Percentiles rank a stretch among this genome's conserved stretches.
Evolutionary conservation across 257 asterid genomes (phyloP).

Genomic region (Solanum pennellii): DNA sequence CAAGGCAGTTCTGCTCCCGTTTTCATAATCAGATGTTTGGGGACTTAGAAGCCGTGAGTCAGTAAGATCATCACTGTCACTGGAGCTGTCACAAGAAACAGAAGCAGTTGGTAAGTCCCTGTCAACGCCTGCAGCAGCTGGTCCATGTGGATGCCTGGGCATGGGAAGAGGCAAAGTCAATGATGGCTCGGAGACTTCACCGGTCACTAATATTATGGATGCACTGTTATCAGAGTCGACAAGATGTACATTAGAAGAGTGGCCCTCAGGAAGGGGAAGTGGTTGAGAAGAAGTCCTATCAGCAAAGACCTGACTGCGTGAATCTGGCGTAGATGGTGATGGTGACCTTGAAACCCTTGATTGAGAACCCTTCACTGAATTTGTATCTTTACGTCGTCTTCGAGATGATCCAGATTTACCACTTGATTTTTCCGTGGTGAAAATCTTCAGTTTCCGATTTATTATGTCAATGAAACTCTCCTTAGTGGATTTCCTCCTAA

Average conservation of each 20-base stretch:
- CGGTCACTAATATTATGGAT: conserved; percentile 8
- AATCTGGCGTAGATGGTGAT: conserved; percentile 22
- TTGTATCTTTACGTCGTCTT: conserved; percentile 13
- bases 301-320: conserved; percentile 22
- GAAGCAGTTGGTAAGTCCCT: conserved; percentile 23
- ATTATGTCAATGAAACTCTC: conserved; percentile 22
- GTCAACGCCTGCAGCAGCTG: conserved; percentile 17
- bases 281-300: conserved; percentile 32
- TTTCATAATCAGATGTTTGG: conserved; percentile 31
- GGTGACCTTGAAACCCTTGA: conserved; percentile 20
- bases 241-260: background rate
- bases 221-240: conserved; percentile 13
- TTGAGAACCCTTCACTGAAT: conserved; percentile 21
- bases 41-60: conserved; percentile 33
- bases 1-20: conserved; percentile 24
- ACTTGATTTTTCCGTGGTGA: background rate
- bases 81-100: conserved; percentile 29
- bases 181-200: conserved; percentile 13
- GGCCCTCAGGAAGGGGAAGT: conserved; percentile 36
- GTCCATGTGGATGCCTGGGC: conserved; percentile 5
- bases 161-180: conserved; percentile 15
- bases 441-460: conserved; percentile 15
- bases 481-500: conserved; percentile 21
- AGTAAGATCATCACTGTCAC: conserved; percentile 32
- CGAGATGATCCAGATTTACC: conserved; percentile 27